A percentile compares a stretch with the other conserved stretches of the same genome.
Conservation (phyloP, 2,329 filamentous ascomycete species). For the Calonectria multiphialidica region DNA sequence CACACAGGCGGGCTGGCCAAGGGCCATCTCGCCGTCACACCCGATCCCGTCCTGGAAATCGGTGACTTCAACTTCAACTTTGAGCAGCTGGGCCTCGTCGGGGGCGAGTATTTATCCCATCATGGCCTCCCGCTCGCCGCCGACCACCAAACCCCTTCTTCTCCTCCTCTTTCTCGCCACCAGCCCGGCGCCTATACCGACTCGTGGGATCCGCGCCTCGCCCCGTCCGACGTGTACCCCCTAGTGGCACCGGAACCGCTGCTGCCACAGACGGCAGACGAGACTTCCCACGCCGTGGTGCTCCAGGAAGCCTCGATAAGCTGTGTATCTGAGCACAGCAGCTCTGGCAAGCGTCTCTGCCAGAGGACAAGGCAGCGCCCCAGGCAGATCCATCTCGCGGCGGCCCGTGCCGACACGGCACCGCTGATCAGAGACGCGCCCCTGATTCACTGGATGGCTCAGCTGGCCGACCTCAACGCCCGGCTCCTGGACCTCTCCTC, state of each 20-base stretch:
- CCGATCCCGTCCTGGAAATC: conserved; percentile 45
- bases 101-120: conserved; percentile 47
- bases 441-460: conserved; percentile 52
- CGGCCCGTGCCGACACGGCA: conserved; percentile 36
- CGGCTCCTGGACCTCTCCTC: conserved; percentile 53
- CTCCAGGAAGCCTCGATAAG: conserved; percentile 30
- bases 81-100: conserved; percentile 48
- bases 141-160: conserved; percentile 13
- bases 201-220: conserved; percentile 37
- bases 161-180: neutral
- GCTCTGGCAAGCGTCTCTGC: conserved; percentile 39
- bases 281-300: conserved; percentile 25
- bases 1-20: conserved; percentile 39
- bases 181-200: conserved; percentile 36
- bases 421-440: conserved; percentile 37
- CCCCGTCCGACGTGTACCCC: conserved; percentile 26
- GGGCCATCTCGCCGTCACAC: conserved; percentile 44
- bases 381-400: conserved; percentile 49
- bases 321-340: conserved; percentile 41
- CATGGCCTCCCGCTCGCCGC: conserved; percentile 30
- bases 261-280: conserved; percentile 18
- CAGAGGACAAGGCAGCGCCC: conserved; percentile 42
- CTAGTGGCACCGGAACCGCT: conserved; percentile 33
- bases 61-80: conserved; percentile 52
- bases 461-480: conserved; percentile 53